These are phyloP conservation scores for Exserohilum turcica DNA, from an alignment of 2,329 filamentous ascomycete species.

Conservation along the genomic window DNA sequence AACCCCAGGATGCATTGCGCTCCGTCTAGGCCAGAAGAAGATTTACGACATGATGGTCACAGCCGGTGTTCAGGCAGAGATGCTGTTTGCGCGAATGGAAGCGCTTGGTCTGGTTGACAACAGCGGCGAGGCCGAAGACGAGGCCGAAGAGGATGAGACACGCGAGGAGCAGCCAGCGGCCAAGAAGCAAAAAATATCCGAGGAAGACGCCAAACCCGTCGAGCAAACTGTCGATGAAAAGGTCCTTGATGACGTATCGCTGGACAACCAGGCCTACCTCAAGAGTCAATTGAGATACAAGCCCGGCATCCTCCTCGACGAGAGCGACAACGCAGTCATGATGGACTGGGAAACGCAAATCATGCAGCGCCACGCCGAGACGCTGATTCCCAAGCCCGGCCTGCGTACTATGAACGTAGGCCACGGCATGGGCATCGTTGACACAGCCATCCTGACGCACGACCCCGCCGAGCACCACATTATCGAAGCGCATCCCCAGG, in stretches of 20 bases:
- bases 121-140: constrained; percentile 26
- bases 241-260: constrained; percentile 41
- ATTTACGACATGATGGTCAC: constrained; percentile 47
- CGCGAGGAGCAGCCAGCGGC: constrained; percentile 36
- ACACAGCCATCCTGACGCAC: constrained; percentile 73
- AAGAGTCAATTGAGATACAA: constrained; percentile 42
- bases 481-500: constrained; percentile 81
- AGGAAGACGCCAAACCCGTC: constrained; percentile 34
- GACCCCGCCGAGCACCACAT: constrained; percentile 77
- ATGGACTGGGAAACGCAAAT: constrained; percentile 91
- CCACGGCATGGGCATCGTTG: constrained; percentile 90
- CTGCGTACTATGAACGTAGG: constrained; percentile 82
- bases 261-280: constrained; percentile 50
- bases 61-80: constrained; percentile 44
- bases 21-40: constrained; percentile 40
- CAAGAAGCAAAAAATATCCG: constrained; percentile 43
- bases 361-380: constrained; percentile 76
- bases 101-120: constrained; percentile 37
- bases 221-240: constrained; percentile 31
- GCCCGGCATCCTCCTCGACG: constrained; percentile 65
- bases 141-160: constrained; percentile 25
- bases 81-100: constrained; percentile 43
- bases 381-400: constrained; percentile 64
- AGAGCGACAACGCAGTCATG: constrained; percentile 83
- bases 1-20: constrained; percentile 47